phyloP scores from a whole-genome alignment of 192 early-diverging fungal species.

The Umbelopsis sp. region DNA sequence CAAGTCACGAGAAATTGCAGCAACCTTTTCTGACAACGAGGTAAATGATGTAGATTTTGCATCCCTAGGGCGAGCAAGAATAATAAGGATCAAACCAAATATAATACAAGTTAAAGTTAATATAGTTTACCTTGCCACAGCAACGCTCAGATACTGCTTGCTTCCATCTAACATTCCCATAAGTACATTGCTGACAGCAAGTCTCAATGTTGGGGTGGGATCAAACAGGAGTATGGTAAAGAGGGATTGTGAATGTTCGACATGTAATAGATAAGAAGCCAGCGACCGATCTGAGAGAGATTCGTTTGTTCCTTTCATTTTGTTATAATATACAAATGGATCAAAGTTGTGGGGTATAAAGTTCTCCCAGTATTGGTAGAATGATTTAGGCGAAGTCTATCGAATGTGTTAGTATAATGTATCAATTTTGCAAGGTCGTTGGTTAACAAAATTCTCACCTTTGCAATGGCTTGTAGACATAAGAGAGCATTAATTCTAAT shows the following conservation, averaged over 20 bases:
- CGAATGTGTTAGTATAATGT: neutral
- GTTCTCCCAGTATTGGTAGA: constrained; percentile 57
- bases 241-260: constrained; percentile 43
- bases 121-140: constrained; percentile 46
- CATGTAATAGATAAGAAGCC: constrained; percentile 17
- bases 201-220: constrained; percentile 44
- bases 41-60: constrained; percentile 48
- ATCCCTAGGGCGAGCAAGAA: constrained; percentile 6
- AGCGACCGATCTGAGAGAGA: neutral
- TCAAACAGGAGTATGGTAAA: constrained; percentile 51
- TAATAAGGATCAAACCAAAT: neutral
- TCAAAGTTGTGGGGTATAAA: constrained; percentile 47
- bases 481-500: constrained; percentile 55
- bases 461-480: constrained; percentile 51
- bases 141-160: constrained; percentile 54
- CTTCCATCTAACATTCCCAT: constrained; percentile 48
- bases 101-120: neutral
- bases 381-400: constrained; percentile 44
- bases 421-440: neutral
- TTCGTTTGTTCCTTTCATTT: neutral
- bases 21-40: constrained; percentile 44
- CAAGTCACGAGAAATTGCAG: constrained; percentile 36
- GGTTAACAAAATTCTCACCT: constrained; percentile 20
- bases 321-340: constrained; percentile 24
- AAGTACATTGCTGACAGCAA: constrained; percentile 46